Percentiles rank a stretch among this genome's conserved stretches.
Conservation (phyloP, 768 basidiomycete species). For the Lepiota subincarnata region DNA sequence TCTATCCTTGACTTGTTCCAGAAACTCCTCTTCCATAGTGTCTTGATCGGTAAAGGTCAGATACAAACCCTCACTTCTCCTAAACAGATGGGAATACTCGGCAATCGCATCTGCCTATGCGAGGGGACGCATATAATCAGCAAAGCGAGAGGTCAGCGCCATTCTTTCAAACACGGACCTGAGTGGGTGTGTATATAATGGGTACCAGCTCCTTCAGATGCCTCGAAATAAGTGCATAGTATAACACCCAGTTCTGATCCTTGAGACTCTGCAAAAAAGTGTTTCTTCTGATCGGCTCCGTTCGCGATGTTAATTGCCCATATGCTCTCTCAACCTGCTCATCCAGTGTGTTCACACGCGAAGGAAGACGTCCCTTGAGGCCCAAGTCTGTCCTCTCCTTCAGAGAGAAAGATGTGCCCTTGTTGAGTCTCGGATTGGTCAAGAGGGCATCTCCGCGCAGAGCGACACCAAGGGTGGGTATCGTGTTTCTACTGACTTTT, state of each 20-base stretch:
- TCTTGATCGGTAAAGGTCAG: conserved; percentile 58
- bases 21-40: conserved; percentile 71
- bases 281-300: conserved; percentile 52
- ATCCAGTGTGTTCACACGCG: conserved; percentile 58
- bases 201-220: conserved; percentile 61
- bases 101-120: conserved; percentile 73
- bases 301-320: conserved; percentile 44
- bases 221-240: conserved; percentile 59
- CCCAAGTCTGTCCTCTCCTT: conserved; percentile 70
- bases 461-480: conserved; percentile 37
- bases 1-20: conserved; percentile 56
- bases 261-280: conserved; percentile 73
- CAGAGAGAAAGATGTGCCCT: conserved; percentile 72
- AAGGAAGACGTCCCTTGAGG: conserved; percentile 47
- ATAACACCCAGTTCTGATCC: conserved; percentile 80
- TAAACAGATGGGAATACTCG: conserved; percentile 80
- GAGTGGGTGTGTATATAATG: conserved; percentile 82
- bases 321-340: conserved; percentile 77
- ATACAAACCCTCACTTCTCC: conserved; percentile 75
- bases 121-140: background rate
- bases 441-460: conserved; percentile 62
- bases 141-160: background rate
- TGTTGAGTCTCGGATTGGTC: conserved; percentile 65
- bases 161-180: conserved; percentile 35
- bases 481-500: conserved; percentile 11